Evolutionary conservation across 192 early-diverging fungal genomes (phyloP), one percentile per base, ranked within the genome.

Genomic region (Pilobolus umbonatus): DNA sequence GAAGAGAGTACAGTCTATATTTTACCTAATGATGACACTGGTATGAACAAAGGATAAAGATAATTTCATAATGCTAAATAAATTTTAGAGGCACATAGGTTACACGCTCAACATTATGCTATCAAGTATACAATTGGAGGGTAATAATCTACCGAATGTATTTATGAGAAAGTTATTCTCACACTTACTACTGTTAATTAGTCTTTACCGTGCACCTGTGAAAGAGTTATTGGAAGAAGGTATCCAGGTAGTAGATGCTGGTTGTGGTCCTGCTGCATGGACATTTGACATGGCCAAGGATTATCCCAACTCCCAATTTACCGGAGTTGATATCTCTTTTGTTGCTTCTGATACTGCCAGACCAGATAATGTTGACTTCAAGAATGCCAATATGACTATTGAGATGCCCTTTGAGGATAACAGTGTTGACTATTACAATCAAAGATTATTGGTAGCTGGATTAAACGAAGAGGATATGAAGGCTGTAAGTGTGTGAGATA

Each of bases 11-110:
- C 61, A 9, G 30, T 58, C 30, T 80, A 80, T 62, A 21, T 73
- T 25, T 53, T 80, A 6, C 79, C 79, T 0, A 78, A 77, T 49
- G 79, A 80, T 36, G 76, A 78, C 55, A 63, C 64, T 61, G 78
- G 64, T 66, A 59, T n/a, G 17, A 14, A 42, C 5, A 4, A 12
- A 17, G 19, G 19, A 15, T n/a, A n/a, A n/a, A n/a, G n/a, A 14
- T 21, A 7, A 19, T 22, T 10, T 6, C 28, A 8, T 47, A 7
- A 25, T n/a, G n/a, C n/a, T n/a, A n/a, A n/a, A n/a, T n/a, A n/a
- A n/a, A n/a, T n/a, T n/a, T 34, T 59, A 59, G 57, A 59, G 40
- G 40, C 21, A 6, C 44, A 59, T 36, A 28, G 57, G 1, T 15
- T 59, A 14, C 57, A 59, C 34, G 44, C 46, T 8, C 57, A 59